Base-by-base conservation (phyloP, 176 grass and related monocot species). In the Musa beccarii region DNA sequence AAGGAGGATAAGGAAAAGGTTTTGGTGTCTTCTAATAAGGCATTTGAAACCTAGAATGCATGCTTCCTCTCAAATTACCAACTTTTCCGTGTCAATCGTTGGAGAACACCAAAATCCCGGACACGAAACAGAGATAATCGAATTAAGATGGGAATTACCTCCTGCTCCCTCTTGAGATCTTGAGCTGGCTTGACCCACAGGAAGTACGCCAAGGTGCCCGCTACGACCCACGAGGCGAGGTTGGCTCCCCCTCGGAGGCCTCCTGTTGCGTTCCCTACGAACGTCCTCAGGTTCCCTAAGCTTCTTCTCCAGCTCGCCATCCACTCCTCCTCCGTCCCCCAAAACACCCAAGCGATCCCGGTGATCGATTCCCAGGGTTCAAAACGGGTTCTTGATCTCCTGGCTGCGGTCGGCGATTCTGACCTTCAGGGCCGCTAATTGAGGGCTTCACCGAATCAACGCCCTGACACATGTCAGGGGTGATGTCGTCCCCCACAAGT, bases 141-240 rank as follows among this genome's bases (percentile, higher is more conserved):
- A 64, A 53, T 11, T 9, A 28, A 10, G 17, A 52, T 6, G 14
- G 22, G 14, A 19, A 54, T 63, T 59, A 98, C 95, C 90, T 99
- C 84, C 83, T 87, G 86, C 85, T 99, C 88, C 90, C 79, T 94
- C 79, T 83, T 86, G 79, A 89, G 90, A 64, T 94, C 22, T 21
- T 81, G 82, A 16, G 86, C 84, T 14, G 95, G 95, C 76, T 79
- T 86, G 69, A 99, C 84, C 95, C 90, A 99, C 83, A 99, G 95
- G 90, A 89, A 94, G 84, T 99, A 99, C 79, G 95, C 95, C 68
- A 99, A 86, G 76, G 86, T 83, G 20, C 90, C 95, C 59, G 95
- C 95, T 66, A 94, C 88, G 55, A 83, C 79, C 95, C 95, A 99
- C 53, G 95, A 99, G 10, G 88, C 90, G 76, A 86, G 72, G 90